These are phyloP conservation scores for Globisporangium paddicum DNA, from an alignment of 352 stramenopile genomes.

Conservation along the genomic window DNA sequence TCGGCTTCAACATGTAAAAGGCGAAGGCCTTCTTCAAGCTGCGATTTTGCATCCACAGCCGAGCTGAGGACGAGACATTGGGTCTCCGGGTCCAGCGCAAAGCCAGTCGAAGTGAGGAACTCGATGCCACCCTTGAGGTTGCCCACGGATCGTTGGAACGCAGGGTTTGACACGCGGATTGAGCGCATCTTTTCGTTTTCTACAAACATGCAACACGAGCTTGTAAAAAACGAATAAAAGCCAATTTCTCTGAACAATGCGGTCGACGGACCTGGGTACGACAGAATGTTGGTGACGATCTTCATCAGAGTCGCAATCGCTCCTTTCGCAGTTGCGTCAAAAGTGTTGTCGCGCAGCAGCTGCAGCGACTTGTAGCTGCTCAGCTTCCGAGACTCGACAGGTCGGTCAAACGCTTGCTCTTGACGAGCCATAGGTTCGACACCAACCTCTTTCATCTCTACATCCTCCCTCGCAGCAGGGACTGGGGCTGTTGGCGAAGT, in stretches of 20 bases:
- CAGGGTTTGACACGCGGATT: constrained; percentile 75
- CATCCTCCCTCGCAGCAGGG: constrained; percentile 19
- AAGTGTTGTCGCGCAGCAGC: constrained; percentile 65
- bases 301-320: constrained; percentile 80
- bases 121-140: constrained; percentile 62
- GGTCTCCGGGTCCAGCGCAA: constrained; percentile 42
- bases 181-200: constrained; percentile 79
- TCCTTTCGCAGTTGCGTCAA: constrained; percentile 59
- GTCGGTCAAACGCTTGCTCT: not conserved
- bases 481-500: not conserved
- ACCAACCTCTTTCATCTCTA: constrained; percentile 44
- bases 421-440: not conserved
- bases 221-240: not conserved
- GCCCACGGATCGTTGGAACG: constrained; percentile 67
- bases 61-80: constrained; percentile 39
- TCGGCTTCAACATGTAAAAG: constrained; percentile 74
- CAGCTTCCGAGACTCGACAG: constrained; percentile 13
- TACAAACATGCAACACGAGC: constrained; percentile 12
- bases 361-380: constrained; percentile 63
- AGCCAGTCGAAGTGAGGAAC: constrained; percentile 67
- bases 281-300: constrained; percentile 83
- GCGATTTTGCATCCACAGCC: constrained; percentile 15
- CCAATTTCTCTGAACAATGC: not conserved
- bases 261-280: constrained; percentile 47
- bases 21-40: constrained; percentile 46